Evolutionary conservation across 345 rosid species (phyloP).

Genomic region (Noccaea bulbosa): DNA sequence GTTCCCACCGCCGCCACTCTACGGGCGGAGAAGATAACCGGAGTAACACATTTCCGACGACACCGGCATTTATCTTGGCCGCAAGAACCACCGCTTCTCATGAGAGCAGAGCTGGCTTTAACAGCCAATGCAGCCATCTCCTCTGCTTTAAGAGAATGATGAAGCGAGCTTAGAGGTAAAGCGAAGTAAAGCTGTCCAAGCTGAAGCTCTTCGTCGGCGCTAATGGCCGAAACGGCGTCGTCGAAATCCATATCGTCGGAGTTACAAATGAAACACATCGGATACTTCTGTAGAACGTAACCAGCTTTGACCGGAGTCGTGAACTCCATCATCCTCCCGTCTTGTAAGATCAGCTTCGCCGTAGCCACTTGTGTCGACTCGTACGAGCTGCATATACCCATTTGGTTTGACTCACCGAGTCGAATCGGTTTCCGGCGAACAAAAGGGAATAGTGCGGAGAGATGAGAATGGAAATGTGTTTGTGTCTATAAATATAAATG

Average conservation of each 20-base stretch:
- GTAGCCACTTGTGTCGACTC: constrained; percentile 67
- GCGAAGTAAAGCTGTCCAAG: constrained; percentile 89
- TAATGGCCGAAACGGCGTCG: constrained; percentile 64
- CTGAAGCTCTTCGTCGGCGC: constrained; percentile 71
- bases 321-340: constrained; percentile 77
- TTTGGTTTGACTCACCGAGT: constrained; percentile 34
- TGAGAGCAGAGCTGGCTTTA: constrained; percentile 85
- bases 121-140: constrained; percentile 99
- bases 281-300: constrained; percentile 58
- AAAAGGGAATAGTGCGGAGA: neutral
- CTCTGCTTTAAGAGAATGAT: constrained; percentile 65
- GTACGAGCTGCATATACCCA: constrained; percentile 89
- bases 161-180: constrained; percentile 61
- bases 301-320: constrained; percentile 75
- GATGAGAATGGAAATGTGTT: neutral
- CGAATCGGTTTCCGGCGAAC: constrained; percentile 8
- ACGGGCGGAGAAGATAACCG: constrained; percentile 43
- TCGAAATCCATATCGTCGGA: constrained; percentile 95
- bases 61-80: constrained; percentile 52
- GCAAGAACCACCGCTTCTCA: constrained; percentile 39
- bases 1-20: constrained; percentile 29
- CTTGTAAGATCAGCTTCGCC: constrained; percentile 75
- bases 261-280: constrained; percentile 79
- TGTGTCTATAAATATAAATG: constrained; percentile 24
- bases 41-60: constrained; percentile 49